Conservation (phyloP, 177 flowering plant species). For the Telopea speciosissima region DNA sequence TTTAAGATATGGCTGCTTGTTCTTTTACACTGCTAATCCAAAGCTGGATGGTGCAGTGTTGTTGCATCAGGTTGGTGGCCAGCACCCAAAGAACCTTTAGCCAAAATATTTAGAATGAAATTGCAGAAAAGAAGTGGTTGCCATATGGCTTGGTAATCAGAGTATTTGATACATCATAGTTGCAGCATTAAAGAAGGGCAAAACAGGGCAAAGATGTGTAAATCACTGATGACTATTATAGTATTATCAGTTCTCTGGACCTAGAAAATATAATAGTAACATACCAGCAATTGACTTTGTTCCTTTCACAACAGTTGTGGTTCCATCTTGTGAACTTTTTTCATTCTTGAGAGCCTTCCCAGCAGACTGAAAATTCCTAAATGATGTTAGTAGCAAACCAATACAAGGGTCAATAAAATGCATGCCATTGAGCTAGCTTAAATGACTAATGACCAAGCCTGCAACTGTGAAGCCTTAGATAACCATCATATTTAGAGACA, state of each 20-base stretch:
- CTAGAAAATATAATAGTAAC: conserved; percentile 3
- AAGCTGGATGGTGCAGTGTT: too few relatives aligned
- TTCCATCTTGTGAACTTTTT: conserved; percentile 27
- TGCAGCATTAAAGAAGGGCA: neutral
- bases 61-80: too few relatives aligned
- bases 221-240: neutral
- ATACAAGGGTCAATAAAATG: neutral
- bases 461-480: neutral
- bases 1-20: too few relatives aligned
- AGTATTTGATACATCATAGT: neutral
- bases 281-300: conserved; percentile 41
- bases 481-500: neutral
- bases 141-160: too few relatives aligned
- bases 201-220: neutral
- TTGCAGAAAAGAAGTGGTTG: too few relatives aligned
- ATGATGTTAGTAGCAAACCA: neutral
- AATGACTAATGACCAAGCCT: neutral
- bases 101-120: too few relatives aligned
- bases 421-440: neutral
- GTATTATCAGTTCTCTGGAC: neutral
- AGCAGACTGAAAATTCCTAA: conserved; percentile 53
- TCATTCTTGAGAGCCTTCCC: conserved; percentile 49
- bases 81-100: too few relatives aligned
- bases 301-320: conserved; percentile 16
- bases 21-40: too few relatives aligned